Conservation (phyloP, 768 basidiomycete genomes). For the Tubosaeta sp. region DNA sequence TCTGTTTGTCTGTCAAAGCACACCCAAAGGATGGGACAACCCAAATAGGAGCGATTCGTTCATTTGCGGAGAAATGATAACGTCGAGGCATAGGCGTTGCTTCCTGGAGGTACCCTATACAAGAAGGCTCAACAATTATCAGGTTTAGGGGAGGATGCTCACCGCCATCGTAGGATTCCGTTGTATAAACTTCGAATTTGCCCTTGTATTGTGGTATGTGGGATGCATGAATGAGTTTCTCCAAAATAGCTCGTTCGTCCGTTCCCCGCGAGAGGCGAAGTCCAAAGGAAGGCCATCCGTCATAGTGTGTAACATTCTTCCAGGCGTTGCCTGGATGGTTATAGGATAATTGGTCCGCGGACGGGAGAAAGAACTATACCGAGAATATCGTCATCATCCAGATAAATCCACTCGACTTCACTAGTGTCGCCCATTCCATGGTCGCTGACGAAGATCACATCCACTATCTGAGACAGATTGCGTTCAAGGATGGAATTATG, state of each 20-base stretch:
- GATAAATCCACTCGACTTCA: slow-evolving; percentile 65
- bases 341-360: background rate
- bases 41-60: slow-evolving; percentile 86
- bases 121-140: background rate
- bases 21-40: slow-evolving; percentile 80
- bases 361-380: slow-evolving; percentile 12
- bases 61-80: slow-evolving; percentile 69
- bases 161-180: slow-evolving; percentile 24
- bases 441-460: slow-evolving; percentile 86
- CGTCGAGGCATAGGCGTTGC: slow-evolving; percentile 59
- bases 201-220: slow-evolving; percentile 31
- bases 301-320: slow-evolving; percentile 48
- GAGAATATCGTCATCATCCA: slow-evolving; percentile 49
- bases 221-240: slow-evolving; percentile 52
- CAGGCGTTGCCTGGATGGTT: slow-evolving; percentile 19
- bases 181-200: slow-evolving; percentile 60
- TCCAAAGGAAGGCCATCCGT: slow-evolving; percentile 90
- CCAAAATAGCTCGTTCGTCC: slow-evolving; percentile 54
- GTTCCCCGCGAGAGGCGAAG: slow-evolving; percentile 62
- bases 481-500: slow-evolving; percentile 59
- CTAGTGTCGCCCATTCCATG: slow-evolving; percentile 94
- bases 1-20: slow-evolving; percentile 62
- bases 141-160: background rate
- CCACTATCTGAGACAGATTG: slow-evolving; percentile 78
- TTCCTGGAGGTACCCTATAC: slow-evolving; percentile 11